phyloP scores from a whole-genome alignment of 192 early-diverging fungal genomes.

The Entrophospora sp. region DNA sequence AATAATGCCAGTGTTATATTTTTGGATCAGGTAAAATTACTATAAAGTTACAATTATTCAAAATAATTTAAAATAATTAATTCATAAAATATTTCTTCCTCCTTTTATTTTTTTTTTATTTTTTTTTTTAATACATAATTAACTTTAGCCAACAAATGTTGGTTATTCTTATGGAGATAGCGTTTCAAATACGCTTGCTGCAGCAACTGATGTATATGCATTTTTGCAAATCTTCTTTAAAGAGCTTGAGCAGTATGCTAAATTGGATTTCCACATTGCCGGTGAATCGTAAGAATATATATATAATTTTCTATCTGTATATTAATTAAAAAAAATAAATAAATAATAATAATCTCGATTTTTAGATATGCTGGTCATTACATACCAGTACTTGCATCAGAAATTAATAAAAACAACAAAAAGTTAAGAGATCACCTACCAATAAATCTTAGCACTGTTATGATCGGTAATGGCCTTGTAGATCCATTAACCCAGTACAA shows the following conservation, averaged over 20 bases:
- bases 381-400: conserved; percentile 79
- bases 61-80: too few species aligned
- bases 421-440: conserved; percentile 22
- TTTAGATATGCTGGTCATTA: conserved; percentile 80
- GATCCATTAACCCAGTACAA: conserved; percentile 86
- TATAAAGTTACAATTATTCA: too few species aligned
- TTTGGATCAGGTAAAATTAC: conserved; percentile 59
- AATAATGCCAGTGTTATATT: conserved; percentile 80
- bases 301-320: conserved; percentile 13
- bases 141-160: conserved; percentile 66
- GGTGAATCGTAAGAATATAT: conserved; percentile 58
- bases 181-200: conserved; percentile 61
- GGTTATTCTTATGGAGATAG: conserved; percentile 81
- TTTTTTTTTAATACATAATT: too few species aligned
- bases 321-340: not conserved
- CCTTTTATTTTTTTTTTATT: too few species aligned
- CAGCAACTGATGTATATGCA: conserved; percentile 82
- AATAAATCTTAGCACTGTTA: conserved; percentile 66
- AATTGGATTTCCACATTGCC: conserved; percentile 75
- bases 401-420: conserved; percentile 73
- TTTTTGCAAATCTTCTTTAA: conserved; percentile 90
- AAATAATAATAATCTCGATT: not conserved
- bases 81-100: too few species aligned
- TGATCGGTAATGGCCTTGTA: conserved; percentile 88
- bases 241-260: conserved; percentile 74